phyloP scores from a whole-genome alignment of 1,284 basidiomycete genomes.

The Ganoderma multipileum region DNA sequence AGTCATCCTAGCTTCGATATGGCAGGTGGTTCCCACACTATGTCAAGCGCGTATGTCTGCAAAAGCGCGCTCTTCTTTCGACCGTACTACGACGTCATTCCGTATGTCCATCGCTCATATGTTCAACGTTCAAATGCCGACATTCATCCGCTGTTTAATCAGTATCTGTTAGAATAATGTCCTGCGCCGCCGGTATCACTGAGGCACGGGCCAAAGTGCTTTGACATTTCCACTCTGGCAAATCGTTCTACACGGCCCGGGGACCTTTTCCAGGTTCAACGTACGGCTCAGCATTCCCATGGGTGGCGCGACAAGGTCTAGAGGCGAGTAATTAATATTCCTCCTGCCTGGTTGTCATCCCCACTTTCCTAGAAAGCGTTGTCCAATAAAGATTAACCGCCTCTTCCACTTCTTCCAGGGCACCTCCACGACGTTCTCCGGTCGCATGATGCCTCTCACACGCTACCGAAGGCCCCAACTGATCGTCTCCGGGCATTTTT shows the following conservation, averaged over 20 bases:
- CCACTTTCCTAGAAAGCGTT: background rate
- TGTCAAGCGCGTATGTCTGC: background rate
- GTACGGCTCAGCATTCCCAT: too few species aligned
- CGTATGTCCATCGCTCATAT: background rate
- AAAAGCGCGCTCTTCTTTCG: background rate
- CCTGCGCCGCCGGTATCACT: background rate
- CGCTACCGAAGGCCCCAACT: background rate
- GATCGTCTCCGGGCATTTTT: conserved; percentile 33
- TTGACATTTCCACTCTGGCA: background rate
- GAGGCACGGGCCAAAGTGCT: background rate
- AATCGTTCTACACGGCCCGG: background rate
- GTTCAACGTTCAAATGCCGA: background rate
- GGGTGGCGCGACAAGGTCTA: background rate
- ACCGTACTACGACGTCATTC: background rate
- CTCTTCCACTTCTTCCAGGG: conserved; percentile 11
- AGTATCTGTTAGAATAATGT: too few species aligned
- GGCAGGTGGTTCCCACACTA: conserved; percentile 18
- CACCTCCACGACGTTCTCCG: conserved; percentile 13
- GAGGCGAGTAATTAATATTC: background rate
- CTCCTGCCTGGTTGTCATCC: background rate
- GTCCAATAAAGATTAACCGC: conserved; percentile 22
- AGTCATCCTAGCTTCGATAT: background rate
- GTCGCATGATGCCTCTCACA: conserved; percentile 21
- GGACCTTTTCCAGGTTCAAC: background rate
- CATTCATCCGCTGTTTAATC: background rate